Evolutionary conservation across 306 rosid genomes (phyloP), one percentile per base, ranked within the genome.

Genomic region (Quercus mongolica): DNA sequence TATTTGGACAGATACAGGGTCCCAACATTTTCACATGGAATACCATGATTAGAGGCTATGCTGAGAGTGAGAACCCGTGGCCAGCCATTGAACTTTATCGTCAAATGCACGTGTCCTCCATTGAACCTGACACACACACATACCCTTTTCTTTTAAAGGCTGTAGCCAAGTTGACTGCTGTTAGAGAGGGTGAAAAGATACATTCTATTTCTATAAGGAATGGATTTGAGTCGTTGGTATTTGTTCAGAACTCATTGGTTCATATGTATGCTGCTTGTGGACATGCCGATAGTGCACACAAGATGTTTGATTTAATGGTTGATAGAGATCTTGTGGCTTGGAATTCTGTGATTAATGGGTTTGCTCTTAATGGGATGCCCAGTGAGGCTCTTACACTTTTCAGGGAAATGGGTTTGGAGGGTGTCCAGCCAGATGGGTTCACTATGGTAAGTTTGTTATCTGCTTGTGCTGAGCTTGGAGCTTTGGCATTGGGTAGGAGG

Each of bases 121-220:
- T 88, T 25, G 74, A 86, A 67, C 89, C 91, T 44, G 91, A 88
- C 75, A 86, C 89, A 14, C 89, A 88, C 62, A 88, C 91, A 71
- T 88, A 86, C 82, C 91, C 91, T 67, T 88, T 86, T 82, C 88
- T 88, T 59, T 83, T 88, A 3, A 88, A 88, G 80, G 91, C 89
- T 49, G 70, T 88, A 74, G 69, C 91, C 0, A 88, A 81, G 86
- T 76, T 84, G 1, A 62, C 77, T 77, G 78, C 78, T 79, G 76
- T 77, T 71, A 79, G 79, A 75, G 89, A 88, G 31, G 91, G 91
- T 4, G 86, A 86, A 69, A 55, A 35, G 15, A 84, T 88, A 51
- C 89, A 88, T 88, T 83, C 86, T 0, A 81, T 84, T 56, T 63
- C 86, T 0, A 13, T 84, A 26, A 86, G 83, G 69, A 86, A 84